Evolutionary conservation across 768 basidiomycete genomes (phyloP).

Genomic region (Kondoa subrosea): DNA sequence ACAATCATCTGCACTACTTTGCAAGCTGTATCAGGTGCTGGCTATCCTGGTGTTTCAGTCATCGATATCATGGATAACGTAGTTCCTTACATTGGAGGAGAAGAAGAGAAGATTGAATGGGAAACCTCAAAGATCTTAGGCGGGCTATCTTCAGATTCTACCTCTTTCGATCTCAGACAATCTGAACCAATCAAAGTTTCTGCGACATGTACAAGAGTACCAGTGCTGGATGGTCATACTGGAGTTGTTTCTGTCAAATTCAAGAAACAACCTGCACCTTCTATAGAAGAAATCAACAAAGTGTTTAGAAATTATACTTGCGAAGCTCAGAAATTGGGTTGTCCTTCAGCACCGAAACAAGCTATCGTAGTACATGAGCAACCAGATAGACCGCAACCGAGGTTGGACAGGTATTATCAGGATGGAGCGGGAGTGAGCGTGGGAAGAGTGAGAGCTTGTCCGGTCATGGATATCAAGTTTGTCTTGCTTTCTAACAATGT

Average conservation of each 20-base stretch:
- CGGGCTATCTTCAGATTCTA: conserved; percentile 44
- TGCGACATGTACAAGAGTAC: conserved; percentile 84
- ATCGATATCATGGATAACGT: conserved; percentile 93
- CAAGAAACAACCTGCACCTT: conserved; percentile 57
- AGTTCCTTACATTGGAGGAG: conserved; percentile 80
- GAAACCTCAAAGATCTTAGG: conserved; percentile 95
- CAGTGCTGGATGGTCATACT: conserved; percentile 88
- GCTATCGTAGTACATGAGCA: conserved; percentile 86
- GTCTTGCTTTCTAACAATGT: conserved; percentile 86
- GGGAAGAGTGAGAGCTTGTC: conserved; percentile 74
- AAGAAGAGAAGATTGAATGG: conserved; percentile 96
- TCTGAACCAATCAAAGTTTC: conserved; percentile 68
- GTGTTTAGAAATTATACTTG: conserved; percentile 58
- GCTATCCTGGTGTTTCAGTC: conserved; percentile 83
- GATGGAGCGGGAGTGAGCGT: conserved; percentile 81
- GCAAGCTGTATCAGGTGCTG: conserved; percentile 93
- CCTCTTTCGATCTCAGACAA: conserved; percentile 69
- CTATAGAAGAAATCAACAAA: conserved; percentile 69
- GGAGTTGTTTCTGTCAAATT: conserved; percentile 81
- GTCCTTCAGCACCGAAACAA: conserved; percentile 69
- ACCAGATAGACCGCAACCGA: conserved; percentile 78
- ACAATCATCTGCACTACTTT: conserved; percentile 80
- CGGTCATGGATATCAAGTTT: conserved; percentile 89
- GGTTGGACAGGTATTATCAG: conserved; percentile 76
- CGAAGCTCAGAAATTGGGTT: conserved; percentile 54